A percentile compares a stretch with the other conserved stretches of the same genome.
These are phyloP conservation scores for Nematocida sp. DNA, from an alignment of 371 early-diverging fungal genomes.

Conservation along the genomic window DNA sequence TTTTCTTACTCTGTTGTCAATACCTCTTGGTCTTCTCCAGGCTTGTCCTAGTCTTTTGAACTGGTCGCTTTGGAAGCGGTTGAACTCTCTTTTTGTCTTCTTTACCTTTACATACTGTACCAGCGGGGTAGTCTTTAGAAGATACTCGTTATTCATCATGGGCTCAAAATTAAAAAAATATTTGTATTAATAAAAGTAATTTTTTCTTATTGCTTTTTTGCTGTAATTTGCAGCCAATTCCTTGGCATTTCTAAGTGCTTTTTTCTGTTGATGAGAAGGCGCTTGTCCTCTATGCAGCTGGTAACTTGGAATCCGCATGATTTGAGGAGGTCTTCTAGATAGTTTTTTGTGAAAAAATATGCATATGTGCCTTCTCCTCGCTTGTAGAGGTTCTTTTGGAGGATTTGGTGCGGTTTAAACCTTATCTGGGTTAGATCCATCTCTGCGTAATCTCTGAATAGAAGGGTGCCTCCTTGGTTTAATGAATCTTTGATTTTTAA, in stretches of 20 bases:
- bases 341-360: conserved; percentile 57
- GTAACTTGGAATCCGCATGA: conserved; percentile 68
- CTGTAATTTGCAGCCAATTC: conserved; percentile 88
- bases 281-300: conserved; percentile 80
- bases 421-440: conserved; percentile 80
- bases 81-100: conserved; percentile 91
- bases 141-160: conserved; percentile 29
- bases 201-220: conserved; percentile 61
- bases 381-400: conserved; percentile 76
- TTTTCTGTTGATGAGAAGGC: conserved; percentile 85
- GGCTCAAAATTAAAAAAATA: conserved; percentile 39
- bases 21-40: conserved; percentile 99
- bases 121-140: conserved; percentile 51
- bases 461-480: conserved; percentile 66
- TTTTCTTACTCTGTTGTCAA: conserved; percentile 96
- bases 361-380: conserved; percentile 77
- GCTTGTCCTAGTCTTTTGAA: conserved; percentile 81
- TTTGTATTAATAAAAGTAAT: conserved; percentile 7
- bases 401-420: conserved; percentile 74
- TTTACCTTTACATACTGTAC: conserved; percentile 35
- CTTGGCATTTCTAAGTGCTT: conserved; percentile 89
- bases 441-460: conserved; percentile 79
- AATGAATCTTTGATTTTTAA: conserved; percentile 25
- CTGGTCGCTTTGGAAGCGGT: conserved; percentile 95
- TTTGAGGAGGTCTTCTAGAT: conserved; percentile 1